Evolutionary conservation across 2,329 filamentous ascomycete genomes (phyloP).

Genomic region (Leptographium lundbergii): DNA sequence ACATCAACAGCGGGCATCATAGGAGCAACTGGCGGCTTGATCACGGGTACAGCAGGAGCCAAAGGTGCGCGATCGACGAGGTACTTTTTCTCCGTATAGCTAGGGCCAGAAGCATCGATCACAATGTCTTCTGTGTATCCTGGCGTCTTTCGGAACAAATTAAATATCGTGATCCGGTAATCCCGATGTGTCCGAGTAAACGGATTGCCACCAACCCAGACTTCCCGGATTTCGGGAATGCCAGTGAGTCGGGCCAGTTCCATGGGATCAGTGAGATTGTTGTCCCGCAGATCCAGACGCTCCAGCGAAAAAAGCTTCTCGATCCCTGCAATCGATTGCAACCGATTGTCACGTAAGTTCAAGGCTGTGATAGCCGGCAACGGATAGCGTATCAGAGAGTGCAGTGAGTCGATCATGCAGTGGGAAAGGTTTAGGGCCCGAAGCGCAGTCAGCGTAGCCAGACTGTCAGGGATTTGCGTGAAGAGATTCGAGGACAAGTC

Average conservation of each 20-base stretch:
- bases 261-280: constrained; percentile 77
- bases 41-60: constrained; percentile 61
- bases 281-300: constrained; percentile 81
- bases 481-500: constrained; percentile 91
- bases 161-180: constrained; percentile 87
- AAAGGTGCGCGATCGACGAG: constrained; percentile 72
- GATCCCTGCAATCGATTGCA: constrained; percentile 77
- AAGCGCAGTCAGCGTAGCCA: constrained; percentile 76
- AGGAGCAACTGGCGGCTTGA: constrained; percentile 49
- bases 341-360: constrained; percentile 79
- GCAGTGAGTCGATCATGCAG: constrained; percentile 93
- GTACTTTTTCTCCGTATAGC: constrained; percentile 73
- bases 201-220: constrained; percentile 86
- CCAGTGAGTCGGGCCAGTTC: constrained; percentile 82
- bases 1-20: constrained; percentile 53
- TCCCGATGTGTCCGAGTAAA: constrained; percentile 78
- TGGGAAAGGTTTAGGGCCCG: constrained; percentile 86
- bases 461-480: constrained; percentile 82
- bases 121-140: constrained; percentile 84
- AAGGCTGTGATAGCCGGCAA: constrained; percentile 87
- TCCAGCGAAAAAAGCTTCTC: constrained; percentile 83
- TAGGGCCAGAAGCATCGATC: constrained; percentile 73
- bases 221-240: constrained; percentile 81
- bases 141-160: constrained; percentile 79
- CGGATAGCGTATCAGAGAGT: constrained; percentile 73